A percentile compares a stretch with the other conserved stretches of the same genome.
These are phyloP conservation scores for Artemisia tridentata DNA, from an alignment of 129 eudicot species.

Conservation along the genomic window DNA sequence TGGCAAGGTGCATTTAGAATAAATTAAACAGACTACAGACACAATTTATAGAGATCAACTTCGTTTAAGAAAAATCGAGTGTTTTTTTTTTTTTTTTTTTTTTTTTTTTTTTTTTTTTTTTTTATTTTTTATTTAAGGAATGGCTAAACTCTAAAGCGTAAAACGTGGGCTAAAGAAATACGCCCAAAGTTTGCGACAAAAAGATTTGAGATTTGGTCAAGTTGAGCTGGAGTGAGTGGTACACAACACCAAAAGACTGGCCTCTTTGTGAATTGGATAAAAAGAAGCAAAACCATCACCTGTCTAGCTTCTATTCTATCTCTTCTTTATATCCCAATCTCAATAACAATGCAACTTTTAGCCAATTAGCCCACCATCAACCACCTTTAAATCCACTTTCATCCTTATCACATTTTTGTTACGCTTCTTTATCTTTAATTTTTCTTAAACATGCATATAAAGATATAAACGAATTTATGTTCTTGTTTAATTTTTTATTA, in stretches of 20 bases:
- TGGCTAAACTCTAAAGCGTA: no score
- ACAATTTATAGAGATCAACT: no score
- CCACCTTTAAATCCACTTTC: not conserved
- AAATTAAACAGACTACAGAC: no score
- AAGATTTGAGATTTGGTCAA: conserved; percentile 18
- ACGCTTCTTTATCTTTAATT: not conserved
- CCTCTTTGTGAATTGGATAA: conserved; percentile 27
- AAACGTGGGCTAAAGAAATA: not conserved
- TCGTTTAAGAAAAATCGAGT: no score
- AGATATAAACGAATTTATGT: not conserved
- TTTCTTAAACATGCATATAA: not conserved
- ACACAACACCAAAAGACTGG: conserved; percentile 19
- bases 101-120: no score
- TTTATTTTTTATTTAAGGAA: no score
- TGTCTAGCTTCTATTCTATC: not conserved
- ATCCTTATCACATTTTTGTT: not conserved
- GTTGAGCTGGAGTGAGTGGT: conserved; percentile 19
- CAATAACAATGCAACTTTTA: not conserved
- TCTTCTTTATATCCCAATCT: conserved; percentile 34
- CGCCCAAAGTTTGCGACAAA: not conserved
- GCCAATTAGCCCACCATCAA: no score
- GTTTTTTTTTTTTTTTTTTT: no score
- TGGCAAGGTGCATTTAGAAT: no score
- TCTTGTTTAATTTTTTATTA: no score
- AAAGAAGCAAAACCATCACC: conserved; percentile 27